A percentile compares a stretch with the other conserved stretches of the same genome.
phyloP scores from a whole-genome alignment of 2,329 filamentous ascomycete genomes.

The Byssothecium circinans region DNA sequence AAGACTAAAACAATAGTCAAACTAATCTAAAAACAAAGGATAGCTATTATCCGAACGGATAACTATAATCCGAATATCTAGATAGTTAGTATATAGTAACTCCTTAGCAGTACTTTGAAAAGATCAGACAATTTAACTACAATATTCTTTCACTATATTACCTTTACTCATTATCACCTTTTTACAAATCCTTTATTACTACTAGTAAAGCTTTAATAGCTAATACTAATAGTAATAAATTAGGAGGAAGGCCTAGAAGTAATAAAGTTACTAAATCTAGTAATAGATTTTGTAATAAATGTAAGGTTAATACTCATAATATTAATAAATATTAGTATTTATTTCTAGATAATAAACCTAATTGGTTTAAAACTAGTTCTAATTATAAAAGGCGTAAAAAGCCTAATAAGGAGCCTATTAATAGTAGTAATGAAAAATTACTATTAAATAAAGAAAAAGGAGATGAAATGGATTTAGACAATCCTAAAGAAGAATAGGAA shows the following conservation, averaged over 20 bases:
- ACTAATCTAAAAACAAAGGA: too few species aligned
- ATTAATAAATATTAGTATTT: not conserved
- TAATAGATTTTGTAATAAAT: constrained; percentile 1
- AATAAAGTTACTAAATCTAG: not conserved
- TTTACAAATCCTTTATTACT: not conserved
- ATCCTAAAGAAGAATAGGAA: not conserved
- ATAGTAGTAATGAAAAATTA: not conserved
- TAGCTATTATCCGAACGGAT: too few species aligned
- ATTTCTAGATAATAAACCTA: not conserved
- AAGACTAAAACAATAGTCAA: too few species aligned
- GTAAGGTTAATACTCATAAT: not conserved
- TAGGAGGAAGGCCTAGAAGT: not conserved
- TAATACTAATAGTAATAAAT: not conserved
- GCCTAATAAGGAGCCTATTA: not conserved
- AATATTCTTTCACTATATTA: too few species aligned
- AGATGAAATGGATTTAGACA: not conserved
- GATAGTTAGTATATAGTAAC: too few species aligned
- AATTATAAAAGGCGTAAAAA: not conserved
- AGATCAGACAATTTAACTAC: not conserved
- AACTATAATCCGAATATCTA: too few species aligned
- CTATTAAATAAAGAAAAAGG: not conserved
- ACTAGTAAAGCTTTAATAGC: not conserved
- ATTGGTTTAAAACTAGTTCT: not conserved
- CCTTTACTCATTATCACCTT: not conserved
- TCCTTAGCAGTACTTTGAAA: too few species aligned